Conservation (phyloP, 2,329 filamentous ascomycete genomes). For the Metarhizium guizhouense region DNA sequence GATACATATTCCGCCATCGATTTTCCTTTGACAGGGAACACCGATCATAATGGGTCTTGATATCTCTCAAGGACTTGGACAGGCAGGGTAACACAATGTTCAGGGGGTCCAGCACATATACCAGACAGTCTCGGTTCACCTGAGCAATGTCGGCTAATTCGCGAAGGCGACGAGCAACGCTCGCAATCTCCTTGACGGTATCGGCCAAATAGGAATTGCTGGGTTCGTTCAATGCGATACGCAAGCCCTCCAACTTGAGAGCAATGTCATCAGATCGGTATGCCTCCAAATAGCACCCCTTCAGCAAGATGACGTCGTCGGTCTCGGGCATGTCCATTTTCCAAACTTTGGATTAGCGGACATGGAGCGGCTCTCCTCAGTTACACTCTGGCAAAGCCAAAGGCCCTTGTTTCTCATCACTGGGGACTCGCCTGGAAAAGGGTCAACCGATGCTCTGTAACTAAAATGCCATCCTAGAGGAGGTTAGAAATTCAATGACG, state of each 20-base stretch:
- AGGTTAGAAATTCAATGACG: not conserved
- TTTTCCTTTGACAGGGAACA: conserved; percentile 34
- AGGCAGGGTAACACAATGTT: conserved; percentile 49
- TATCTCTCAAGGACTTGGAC: conserved; percentile 42
- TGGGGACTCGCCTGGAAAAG: not conserved
- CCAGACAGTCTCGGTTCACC: conserved; percentile 39
- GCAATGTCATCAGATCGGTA: conserved; percentile 40
- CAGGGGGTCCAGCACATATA: conserved; percentile 44
- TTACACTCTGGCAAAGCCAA: not conserved
- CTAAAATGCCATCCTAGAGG: not conserved
- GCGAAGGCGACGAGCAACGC: conserved; percentile 36
- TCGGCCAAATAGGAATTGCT: conserved; percentile 38
- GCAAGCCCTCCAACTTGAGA: conserved; percentile 38
- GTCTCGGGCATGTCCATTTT: conserved; percentile 19
- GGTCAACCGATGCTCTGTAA: not conserved
- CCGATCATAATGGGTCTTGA: conserved; percentile 42
- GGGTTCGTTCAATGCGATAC: conserved; percentile 31
- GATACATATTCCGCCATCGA: conserved; percentile 51
- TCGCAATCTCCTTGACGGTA: conserved; percentile 38
- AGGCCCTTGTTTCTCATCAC: not conserved
- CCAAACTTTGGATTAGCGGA: conserved; percentile 1
- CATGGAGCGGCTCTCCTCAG: not conserved
- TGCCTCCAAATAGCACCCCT: conserved; percentile 46
- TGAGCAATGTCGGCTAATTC: conserved; percentile 47
- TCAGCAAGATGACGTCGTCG: conserved; percentile 31